Evolutionary conservation across 179 eudicot species (phyloP).

Genomic region (Carnegiea gigantea): DNA sequence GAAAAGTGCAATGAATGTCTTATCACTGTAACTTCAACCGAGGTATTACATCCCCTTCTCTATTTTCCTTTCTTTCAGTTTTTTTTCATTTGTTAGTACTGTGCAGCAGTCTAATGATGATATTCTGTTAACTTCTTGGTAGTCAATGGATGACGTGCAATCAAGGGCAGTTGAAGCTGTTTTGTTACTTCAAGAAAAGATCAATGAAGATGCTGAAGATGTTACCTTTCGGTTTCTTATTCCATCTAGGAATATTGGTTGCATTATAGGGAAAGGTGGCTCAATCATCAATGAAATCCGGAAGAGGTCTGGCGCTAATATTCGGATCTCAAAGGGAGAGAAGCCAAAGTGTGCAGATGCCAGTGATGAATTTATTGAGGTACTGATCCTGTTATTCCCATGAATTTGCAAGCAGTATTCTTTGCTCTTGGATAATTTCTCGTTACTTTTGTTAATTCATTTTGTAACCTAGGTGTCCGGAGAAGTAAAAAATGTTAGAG

Average conservation of each 20-base stretch:
- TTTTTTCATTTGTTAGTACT: background rate
- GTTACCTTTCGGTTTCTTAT: constrained; percentile 64
- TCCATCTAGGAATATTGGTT: constrained; percentile 79
- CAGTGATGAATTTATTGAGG: constrained; percentile 79
- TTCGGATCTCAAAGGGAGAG: constrained; percentile 75
- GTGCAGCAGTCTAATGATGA: background rate
- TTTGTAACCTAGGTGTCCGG: constrained; percentile 63
- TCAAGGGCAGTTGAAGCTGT: constrained; percentile 94
- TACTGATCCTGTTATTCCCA: constrained; percentile 14
- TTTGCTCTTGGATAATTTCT: background rate
- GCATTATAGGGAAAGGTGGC: constrained; percentile 87
- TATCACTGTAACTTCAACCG: constrained; percentile 60
- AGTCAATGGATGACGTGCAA: constrained; percentile 77
- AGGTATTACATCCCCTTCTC: constrained; percentile 44
- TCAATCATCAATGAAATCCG: constrained; percentile 86
- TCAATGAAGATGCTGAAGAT: constrained; percentile 79
- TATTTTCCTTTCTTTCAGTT: constrained; percentile 3
- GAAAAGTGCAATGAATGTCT: constrained; percentile 57
- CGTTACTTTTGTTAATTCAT: background rate
- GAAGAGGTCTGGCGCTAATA: constrained; percentile 73
- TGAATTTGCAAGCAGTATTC: constrained; percentile 5
- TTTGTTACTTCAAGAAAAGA: constrained; percentile 86
- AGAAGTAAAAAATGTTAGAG: constrained; percentile 75
- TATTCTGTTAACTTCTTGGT: constrained; percentile 18
- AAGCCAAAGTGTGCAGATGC: constrained; percentile 61